phyloP scores from a whole-genome alignment of 2,329 filamentous ascomycete genomes.

The Erysiphe pulchra region DNA sequence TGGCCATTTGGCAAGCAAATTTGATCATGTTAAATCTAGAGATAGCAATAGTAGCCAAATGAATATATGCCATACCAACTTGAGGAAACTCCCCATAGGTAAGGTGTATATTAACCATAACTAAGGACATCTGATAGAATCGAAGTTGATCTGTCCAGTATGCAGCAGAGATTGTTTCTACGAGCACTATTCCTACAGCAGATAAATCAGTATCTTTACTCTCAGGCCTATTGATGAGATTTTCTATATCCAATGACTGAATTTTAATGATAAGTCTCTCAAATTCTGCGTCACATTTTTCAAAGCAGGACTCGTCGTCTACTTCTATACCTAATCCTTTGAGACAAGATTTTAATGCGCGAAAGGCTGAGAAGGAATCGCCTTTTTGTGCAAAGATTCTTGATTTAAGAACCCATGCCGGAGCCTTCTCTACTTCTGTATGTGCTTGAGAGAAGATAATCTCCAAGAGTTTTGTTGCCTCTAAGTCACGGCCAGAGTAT shows the following conservation, averaged over 20 bases:
- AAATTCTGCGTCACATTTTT: slow-evolving; percentile 57
- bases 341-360: slow-evolving; percentile 44
- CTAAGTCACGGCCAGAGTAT: slow-evolving; percentile 45
- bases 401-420: slow-evolving; percentile 61
- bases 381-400: slow-evolving; percentile 53
- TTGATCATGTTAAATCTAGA: slow-evolving; percentile 45
- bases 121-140: slow-evolving; percentile 46
- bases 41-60: slow-evolving; percentile 40
- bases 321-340: slow-evolving; percentile 40
- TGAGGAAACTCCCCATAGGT: slow-evolving; percentile 39
- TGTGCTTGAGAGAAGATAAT: slow-evolving; percentile 45
- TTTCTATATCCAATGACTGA: slow-evolving; percentile 25
- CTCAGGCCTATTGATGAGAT: slow-evolving; percentile 19
- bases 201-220: slow-evolving; percentile 26
- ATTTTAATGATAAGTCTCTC: slow-evolving; percentile 33
- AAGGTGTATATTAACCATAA: slow-evolving; percentile 41
- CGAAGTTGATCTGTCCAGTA: slow-evolving; percentile 48
- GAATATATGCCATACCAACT: slow-evolving; percentile 39
- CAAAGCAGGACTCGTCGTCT: slow-evolving; percentile 38
- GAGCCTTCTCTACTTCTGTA: slow-evolving; percentile 53
- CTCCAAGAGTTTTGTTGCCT: slow-evolving; percentile 41
- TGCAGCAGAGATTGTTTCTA: slow-evolving; percentile 41
- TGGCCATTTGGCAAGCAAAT: slow-evolving; percentile 38
- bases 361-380: slow-evolving; percentile 41
- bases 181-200: slow-evolving; percentile 42